Evolutionary conservation across 352 stramenopile genomes (phyloP), one percentile per base, ranked within the genome.

Genomic region (Globisporangium splendens): DNA sequence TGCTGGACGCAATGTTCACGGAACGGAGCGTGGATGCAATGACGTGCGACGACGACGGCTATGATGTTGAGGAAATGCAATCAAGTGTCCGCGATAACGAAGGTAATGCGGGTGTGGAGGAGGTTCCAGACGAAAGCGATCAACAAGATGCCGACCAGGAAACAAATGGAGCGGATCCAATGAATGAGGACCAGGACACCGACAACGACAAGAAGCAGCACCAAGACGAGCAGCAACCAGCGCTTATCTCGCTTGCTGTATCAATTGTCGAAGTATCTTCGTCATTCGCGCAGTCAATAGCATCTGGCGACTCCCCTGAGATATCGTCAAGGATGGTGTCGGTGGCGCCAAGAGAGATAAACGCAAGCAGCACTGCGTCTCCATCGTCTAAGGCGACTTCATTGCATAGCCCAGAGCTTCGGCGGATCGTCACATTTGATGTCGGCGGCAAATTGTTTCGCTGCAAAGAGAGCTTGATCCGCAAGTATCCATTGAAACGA

Each of bases 391-490:
- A 50, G 2, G 8, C 46, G 46, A 17, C 22, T 2, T 31, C 46
- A 6, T 50, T 8, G 13, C n/a, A 46, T 13, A 24, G 59, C 42
- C 31, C 43, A 13, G 22, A 31, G n/a, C 24, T 67, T 12, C 57
- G 62, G 24, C 24, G 24, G 1, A 60, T 80, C 22, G 42, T 83
- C 14, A 54, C 67, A 6, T 90, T 92, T 46, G 83, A 92, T 18
- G 83, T 92, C 1, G 70, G 83, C n/a, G 79, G 83, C 1, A 81
- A 65, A 22, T 49, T 88, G 12, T 92, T 92, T 53, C 74, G 72
- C 1, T 90, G 79, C 68, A 86, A 87, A 61, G 74, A 77, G 44
- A 77, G 69, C 31, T 66, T 90, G 28, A 75, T 90, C 42, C 67
- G 68, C 42, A 86, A 83, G 52, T 78, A 73, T 47, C 79, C 83